Conservation (phyloP, 768 basidiomycete species). For the Mycena floridula region DNA sequence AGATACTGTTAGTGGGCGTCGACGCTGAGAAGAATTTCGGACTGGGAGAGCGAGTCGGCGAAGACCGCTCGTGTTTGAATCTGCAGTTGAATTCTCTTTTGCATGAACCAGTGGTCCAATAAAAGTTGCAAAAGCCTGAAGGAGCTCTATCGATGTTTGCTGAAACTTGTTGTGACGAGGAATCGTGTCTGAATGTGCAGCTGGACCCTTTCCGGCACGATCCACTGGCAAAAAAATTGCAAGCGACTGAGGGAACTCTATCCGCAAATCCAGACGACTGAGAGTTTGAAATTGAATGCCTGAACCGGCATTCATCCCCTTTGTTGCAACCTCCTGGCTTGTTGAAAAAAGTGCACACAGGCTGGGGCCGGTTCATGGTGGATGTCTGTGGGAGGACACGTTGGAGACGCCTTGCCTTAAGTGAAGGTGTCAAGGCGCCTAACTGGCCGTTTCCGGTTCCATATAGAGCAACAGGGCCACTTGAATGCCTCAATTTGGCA, state of each 20-base stretch:
- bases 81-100: neutral
- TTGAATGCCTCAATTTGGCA: too few species aligned
- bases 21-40: neutral
- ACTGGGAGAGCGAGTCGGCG: neutral
- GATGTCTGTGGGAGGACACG: too few species aligned
- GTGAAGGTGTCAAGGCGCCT: too few species aligned
- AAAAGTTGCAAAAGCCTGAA: neutral
- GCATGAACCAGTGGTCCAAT: neutral
- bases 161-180: too few species aligned
- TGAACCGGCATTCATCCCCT: neutral
- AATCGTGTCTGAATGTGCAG: neutral
- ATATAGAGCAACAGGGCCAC: too few species aligned
- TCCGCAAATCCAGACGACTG: too few species aligned
- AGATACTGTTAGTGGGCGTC: conserved; percentile 12
- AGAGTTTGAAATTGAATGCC: neutral
- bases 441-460: too few species aligned
- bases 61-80: neutral
- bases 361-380: too few species aligned
- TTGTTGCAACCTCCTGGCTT: neutral
- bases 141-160: neutral
- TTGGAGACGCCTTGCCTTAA: too few species aligned
- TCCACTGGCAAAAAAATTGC: too few species aligned
- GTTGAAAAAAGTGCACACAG: neutral
- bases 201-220: too few species aligned
- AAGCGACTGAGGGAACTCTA: too few species aligned